A percentile compares a stretch with the other conserved stretches of the same genome.
Evolutionary conservation across 805 yeast species (phyloP).

Genomic region (Candida railenensis): DNA sequence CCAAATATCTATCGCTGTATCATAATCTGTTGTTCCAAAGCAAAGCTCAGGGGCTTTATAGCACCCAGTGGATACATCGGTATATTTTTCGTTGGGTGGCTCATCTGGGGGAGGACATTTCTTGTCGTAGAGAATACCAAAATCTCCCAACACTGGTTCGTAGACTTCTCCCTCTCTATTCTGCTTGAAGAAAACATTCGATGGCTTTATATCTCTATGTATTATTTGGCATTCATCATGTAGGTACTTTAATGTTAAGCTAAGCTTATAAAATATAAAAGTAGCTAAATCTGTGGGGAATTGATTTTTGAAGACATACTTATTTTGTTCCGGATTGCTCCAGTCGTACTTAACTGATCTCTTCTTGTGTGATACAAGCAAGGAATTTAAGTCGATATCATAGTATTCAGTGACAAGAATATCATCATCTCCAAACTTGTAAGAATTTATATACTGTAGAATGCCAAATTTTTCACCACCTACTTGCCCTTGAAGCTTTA

Average conservation of each 20-base stretch:
- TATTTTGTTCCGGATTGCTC: constrained; percentile 17
- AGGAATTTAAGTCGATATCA: constrained; percentile 22
- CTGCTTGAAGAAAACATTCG: constrained; percentile 28
- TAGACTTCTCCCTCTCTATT: constrained; percentile 12
- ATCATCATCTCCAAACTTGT: constrained; percentile 28
- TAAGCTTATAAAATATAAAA: constrained; percentile 16
- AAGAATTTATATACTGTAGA: constrained; percentile 19
- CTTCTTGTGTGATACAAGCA: constrained; percentile 18
- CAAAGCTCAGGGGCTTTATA: constrained; percentile 77
- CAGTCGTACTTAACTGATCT: constrained; percentile 23
- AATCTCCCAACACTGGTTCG: constrained; percentile 52
- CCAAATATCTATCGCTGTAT: constrained; percentile 68
- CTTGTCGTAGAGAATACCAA: constrained; percentile 51
- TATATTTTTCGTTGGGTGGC: constrained; percentile 37
- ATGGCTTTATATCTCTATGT: constrained; percentile 43
- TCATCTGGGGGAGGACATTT: constrained; percentile 29
- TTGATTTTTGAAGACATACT: constrained; percentile 10
- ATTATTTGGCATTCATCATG: constrained; percentile 32
- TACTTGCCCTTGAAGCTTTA: constrained; percentile 16
- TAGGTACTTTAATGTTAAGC: constrained; percentile 24
- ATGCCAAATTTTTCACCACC: constrained; percentile 6
- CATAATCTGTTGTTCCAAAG: constrained; percentile 57
- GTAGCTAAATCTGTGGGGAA: constrained; percentile 13
- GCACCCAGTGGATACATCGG: constrained; percentile 65
- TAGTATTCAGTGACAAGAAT: constrained; percentile 33